Percentiles rank a stretch among this genome's conserved stretches.
Conservation (phyloP, 805 yeast species). For the Yarrowia sp. region DNA sequence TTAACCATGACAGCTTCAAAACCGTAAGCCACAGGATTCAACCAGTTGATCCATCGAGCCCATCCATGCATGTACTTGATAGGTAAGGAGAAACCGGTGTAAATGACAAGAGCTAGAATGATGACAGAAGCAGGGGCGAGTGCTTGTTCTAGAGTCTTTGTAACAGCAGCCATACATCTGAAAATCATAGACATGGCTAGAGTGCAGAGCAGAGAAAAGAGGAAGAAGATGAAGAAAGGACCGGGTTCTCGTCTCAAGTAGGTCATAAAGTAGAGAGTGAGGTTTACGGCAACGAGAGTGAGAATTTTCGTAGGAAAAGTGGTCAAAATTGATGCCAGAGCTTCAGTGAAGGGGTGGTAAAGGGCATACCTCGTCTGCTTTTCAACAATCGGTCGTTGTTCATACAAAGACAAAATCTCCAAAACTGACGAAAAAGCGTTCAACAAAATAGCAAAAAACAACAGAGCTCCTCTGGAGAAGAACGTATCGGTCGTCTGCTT, state of each 20-base stretch:
- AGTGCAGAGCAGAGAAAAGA: slow-evolving; percentile 47
- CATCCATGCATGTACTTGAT: slow-evolving; percentile 48
- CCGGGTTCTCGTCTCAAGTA: slow-evolving; percentile 55
- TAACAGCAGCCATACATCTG: slow-evolving; percentile 44
- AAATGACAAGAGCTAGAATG: slow-evolving; percentile 44
- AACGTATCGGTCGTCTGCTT: slow-evolving; percentile 52
- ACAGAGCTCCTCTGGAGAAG: slow-evolving; percentile 56
- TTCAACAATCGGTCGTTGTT: slow-evolving; percentile 54
- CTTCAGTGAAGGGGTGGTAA: slow-evolving; percentile 64
- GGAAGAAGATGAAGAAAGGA: slow-evolving; percentile 50
- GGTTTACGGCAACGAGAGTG: slow-evolving; percentile 48
- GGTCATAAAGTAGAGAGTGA: slow-evolving; percentile 54
- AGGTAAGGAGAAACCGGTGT: slow-evolving; percentile 50
- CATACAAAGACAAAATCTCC: slow-evolving; percentile 46
- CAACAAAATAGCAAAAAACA: slow-evolving; percentile 55
- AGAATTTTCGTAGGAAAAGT: slow-evolving; percentile 54
- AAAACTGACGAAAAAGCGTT: slow-evolving; percentile 47
- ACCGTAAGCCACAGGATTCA: slow-evolving; percentile 47
- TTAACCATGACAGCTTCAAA: slow-evolving; percentile 49
- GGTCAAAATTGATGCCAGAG: slow-evolving; percentile 57
- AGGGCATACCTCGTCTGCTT: slow-evolving; percentile 58
- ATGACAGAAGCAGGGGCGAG: slow-evolving; percentile 48
- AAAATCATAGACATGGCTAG: slow-evolving; percentile 58
- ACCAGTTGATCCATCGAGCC: slow-evolving; percentile 51
- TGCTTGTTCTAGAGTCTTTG: slow-evolving; percentile 43